phyloP scores from a whole-genome alignment of 2,329 filamentous ascomycete genomes.

The Aspergillus sp. region DNA sequence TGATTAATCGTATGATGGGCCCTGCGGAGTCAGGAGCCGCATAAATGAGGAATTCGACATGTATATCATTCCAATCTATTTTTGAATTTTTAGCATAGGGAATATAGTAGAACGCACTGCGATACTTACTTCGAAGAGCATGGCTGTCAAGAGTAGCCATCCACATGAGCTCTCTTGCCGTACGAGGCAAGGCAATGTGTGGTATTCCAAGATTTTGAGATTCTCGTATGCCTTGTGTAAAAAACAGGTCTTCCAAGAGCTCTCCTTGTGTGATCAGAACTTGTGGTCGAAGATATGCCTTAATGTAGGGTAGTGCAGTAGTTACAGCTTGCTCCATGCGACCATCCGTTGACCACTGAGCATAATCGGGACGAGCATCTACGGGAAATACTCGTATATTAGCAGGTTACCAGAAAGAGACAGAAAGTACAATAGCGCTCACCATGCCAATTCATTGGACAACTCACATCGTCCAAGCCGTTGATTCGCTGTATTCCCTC shows the following conservation, averaged over 20 bases:
- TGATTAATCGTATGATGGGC: conserved; percentile 72
- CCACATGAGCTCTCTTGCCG: conserved; percentile 67
- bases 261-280: conserved; percentile 72
- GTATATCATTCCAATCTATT: conserved; percentile 73
- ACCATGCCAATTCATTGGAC: conserved; percentile 65
- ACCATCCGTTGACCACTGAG: conserved; percentile 65
- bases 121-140: conserved; percentile 61
- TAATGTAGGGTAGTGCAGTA: conserved; percentile 69
- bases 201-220: conserved; percentile 55
- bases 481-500: conserved; percentile 73
- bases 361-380: conserved; percentile 74
- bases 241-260: conserved; percentile 65
- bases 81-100: conserved; percentile 11
- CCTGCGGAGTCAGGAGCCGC: conserved; percentile 70
- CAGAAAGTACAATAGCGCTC: conserved; percentile 7
- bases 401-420: conserved; percentile 28
- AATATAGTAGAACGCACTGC: not conserved
- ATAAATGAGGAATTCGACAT: conserved; percentile 81
- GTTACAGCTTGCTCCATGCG: conserved; percentile 66
- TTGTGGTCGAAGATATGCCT: conserved; percentile 73
- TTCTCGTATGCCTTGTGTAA: conserved; percentile 60
- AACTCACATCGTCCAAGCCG: conserved; percentile 67
- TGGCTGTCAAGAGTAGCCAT: conserved; percentile 72
- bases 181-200: conserved; percentile 71
- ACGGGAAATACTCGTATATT: conserved; percentile 39